phyloP scores from a whole-genome alignment of 208 protist genomes.

The Wallacemonas collosoma region DNA sequence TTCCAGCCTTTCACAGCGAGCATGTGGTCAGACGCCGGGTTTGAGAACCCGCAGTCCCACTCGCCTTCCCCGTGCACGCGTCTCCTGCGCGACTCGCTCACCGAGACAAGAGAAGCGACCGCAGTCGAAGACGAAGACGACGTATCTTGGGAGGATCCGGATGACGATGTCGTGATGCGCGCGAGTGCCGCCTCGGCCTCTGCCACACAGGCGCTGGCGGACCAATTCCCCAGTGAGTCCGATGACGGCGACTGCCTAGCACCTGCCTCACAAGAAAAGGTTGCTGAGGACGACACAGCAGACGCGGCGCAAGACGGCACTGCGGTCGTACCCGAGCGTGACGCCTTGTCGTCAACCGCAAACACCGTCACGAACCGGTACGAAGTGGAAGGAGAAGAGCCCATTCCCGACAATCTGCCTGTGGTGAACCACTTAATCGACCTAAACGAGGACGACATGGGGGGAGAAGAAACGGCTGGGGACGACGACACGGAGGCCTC shows the following conservation, averaged over 20 bases:
- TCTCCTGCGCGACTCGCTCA: background rate
- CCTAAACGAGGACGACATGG: conserved; percentile 9
- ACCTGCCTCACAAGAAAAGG: too few relatives aligned
- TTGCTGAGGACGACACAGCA: too few relatives aligned
- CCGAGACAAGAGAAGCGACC: background rate
- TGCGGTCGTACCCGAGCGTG: background rate
- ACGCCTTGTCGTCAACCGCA: background rate
- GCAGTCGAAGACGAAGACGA: background rate
- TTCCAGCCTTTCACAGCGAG: conserved; percentile 17
- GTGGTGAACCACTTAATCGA: conserved; percentile 3
- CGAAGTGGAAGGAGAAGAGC: background rate
- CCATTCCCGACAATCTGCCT: background rate
- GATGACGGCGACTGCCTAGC: background rate
- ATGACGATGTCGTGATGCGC: background rate
- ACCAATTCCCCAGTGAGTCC: background rate
- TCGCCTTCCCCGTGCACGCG: conserved; percentile 11
- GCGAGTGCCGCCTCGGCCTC: background rate
- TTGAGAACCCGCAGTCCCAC: conserved; percentile 11
- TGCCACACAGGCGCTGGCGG: background rate
- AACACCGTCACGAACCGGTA: conserved; percentile 3
- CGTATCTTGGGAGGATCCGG: background rate
- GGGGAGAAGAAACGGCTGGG: background rate
- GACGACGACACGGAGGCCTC: background rate
- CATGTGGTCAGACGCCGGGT: conserved; percentile 6
- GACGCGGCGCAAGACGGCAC: too few relatives aligned